Evolutionary conservation across 2,329 filamentous ascomycete genomes (phyloP), one percentile per base, ranked within the genome.

Genomic region (Aspergillus sp.): DNA sequence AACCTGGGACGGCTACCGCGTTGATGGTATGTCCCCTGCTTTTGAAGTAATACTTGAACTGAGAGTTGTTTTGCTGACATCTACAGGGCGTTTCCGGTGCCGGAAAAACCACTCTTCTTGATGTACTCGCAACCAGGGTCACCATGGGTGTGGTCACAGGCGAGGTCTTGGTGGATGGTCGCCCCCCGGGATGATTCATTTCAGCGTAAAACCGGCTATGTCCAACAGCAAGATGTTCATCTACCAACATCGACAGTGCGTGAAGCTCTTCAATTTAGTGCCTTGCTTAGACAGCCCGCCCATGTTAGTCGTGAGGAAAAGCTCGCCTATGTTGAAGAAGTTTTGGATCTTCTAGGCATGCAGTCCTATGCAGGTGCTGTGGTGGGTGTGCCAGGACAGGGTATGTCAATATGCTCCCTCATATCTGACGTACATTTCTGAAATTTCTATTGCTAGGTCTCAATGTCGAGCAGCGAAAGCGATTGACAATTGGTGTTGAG

Each of bases 401-500:
- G 19, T 19, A 19, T 19, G 19, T 19, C 19, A 19, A 19, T 19
- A 19, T 19, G 19, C 19, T 19, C 19, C 19, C 19, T 19, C 19
- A 19, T 19, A 19, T 19, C 19, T 19, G 19, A 19, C 19, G 19
- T 19, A 19, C 19, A 19, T 19, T 19, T 2, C 19, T 19, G 19
- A 19, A 2, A 19, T 19, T 19, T 4, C 19, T 2, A 2, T 19
- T 19, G 2, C 19, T 19, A 71, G 89, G 74, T 64, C 64, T 77
- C 37, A 77, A 76, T 40, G 72, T 77, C n/a, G 79, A 82, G 59
- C 79, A 82, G 57, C 72, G 79, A 10, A 82, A 82, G 60, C 85
- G 88, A 53, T 75, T 95, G 2, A 95, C 89, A 0, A 94, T 95
- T 51, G 90, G 88, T 65, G 89, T 95, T 8, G 90, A 96, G 63